Base-by-base conservation (phyloP, 2,329 filamentous ascomycete genomes). In the Aspergillus eucalypticola region DNA sequence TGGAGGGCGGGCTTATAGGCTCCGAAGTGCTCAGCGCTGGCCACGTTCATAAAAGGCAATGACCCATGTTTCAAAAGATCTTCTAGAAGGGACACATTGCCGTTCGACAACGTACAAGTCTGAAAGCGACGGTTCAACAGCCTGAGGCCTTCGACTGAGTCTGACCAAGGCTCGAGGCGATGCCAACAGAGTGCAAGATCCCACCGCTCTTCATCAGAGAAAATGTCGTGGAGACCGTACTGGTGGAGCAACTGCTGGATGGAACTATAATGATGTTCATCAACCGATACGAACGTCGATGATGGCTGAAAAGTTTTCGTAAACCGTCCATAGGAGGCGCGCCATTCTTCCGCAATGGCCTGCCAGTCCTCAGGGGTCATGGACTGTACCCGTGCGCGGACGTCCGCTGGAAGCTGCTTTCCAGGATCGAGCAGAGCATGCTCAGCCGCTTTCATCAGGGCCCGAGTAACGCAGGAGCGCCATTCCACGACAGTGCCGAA, bases 51-150 rank as follows among this genome's bases (percentile, higher is more conserved):
- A 68, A 92, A 94, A 0, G 82, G 82, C 54, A 93, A 81, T 4
- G 75, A 73, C 1, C 84, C 87, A 66, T 85, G 80, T 54, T 76
- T 70, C 53, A 84, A 76, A 52, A 95, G 80, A 70, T 94, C 90
- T 2, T 77, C 71, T 46, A 94, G 79, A n/a, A 94, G 78, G 1
- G 80, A 77, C 2, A 81, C 71, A 71, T 93, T 94, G 38, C 89
- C 91, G 71, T 95, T 95, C 27, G 88, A 91, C 25, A 94, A 78
- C 0, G 89, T 91, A 42, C 85, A 82, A 0, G 88, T 90, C 49
- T 79, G 75, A 69, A 86, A 85, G 7, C 76, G 76, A 39, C 81
- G 82, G 46, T 83, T 85, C 25, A 93, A 75, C 49, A 78, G 72
- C 1, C 74, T 70, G 21, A 94, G 74, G 0, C 89, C 90, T 0